Base-by-base conservation (phyloP, 1,284 basidiomycete species). In the Pholiota adiposa region DNA sequence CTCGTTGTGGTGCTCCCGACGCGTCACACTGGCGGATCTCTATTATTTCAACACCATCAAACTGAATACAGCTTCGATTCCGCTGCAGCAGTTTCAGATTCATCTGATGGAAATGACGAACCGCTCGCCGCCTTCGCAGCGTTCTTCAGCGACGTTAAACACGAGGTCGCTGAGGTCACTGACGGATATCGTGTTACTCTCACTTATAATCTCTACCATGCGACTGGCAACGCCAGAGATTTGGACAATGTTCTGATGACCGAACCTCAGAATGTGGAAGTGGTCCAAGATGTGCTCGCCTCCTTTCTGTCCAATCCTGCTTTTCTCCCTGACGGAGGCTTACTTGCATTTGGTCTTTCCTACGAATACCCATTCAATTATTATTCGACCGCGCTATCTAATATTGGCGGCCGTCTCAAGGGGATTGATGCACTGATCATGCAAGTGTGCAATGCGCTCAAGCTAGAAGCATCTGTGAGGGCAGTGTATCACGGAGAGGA, bases 171-270 rank as follows among this genome's bases (percentile, higher is more conserved):
- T 1, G 71, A 70, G 0, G 78, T 84, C 2, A 67, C 58, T 2
- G 70, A 71, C 0, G 81, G 82, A 0, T 72, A 75, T 56, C 72
- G 79, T 0, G 68, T 83, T 29, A 80, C 78, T 2, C 62, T 83
- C 18, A 78, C 79, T 0, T 81, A 75, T 67, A 74, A 78, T 63
- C 71, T 77, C 21, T 73, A 69, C 52, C 69, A 70, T 56, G 9
- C 33, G 4, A 18, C 18, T 43, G 5, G 7, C 16, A 38, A 9
- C 36, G 12, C 31, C 5, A 12, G 12, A 6, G 12, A 6, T 6
- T 33, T 12, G 31, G 31, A 33, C 12, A n/a, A 11, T 4, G 36
- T 7, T 4, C 9, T n/a, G 4, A 7, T 16, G 36, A 38, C 9
- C 4, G 36, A 38, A 16, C 12, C 14, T 4, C 36, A 38, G 14